Base-by-base conservation (phyloP, 768 basidiomycete genomes). In the Pulveroboletus frians region DNA sequence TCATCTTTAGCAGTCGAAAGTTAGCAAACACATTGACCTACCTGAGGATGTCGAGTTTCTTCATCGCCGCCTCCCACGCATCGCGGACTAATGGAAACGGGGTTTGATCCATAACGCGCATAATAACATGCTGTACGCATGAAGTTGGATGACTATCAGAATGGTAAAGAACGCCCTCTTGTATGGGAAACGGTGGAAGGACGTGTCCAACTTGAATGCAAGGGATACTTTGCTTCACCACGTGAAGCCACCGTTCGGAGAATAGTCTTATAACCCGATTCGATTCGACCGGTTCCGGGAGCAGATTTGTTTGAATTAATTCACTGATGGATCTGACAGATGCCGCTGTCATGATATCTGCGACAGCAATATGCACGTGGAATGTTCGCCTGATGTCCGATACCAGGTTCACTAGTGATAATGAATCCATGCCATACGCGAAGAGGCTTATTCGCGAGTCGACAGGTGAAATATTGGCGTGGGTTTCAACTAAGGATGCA, bases 131-230 rank as follows among this genome's bases (percentile, higher is more conserved):
- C 44, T 77, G 76, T 10, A 77, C 72, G 54, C 74, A 76, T 46
- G 74, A 65, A 1, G 65, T 63, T 35, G 66, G 61, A 21, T 62
- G 51, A n/a, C 67, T 64, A 29, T 65, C 65, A 5, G 75, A 73
- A 31, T 71, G 67, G 42, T 71, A 69, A 43, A 77, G 56, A 15
- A 77, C 70, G 18, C 76, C 76, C 59, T 75, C 75, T 50, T 77
- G 76, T 13, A 76, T 64, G 17, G 75, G 64, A 45, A 76, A 74
- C 26, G 76, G 64, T 17, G 76, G 76, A 20, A 75, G 72, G 46
- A 68, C 53, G 11, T 41, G 47, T 31, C 39, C 52, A 9, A 65
- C 39, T 14, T 43, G 47, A 5, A 45, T 11, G 11, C 37, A 46
- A 2, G 52, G 42, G 13, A 51, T 11, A 29, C 38, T 46, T 38